Evolutionary conservation across 2,329 filamentous ascomycete species (phyloP).

Genomic region (Apiospora aurea): DNA sequence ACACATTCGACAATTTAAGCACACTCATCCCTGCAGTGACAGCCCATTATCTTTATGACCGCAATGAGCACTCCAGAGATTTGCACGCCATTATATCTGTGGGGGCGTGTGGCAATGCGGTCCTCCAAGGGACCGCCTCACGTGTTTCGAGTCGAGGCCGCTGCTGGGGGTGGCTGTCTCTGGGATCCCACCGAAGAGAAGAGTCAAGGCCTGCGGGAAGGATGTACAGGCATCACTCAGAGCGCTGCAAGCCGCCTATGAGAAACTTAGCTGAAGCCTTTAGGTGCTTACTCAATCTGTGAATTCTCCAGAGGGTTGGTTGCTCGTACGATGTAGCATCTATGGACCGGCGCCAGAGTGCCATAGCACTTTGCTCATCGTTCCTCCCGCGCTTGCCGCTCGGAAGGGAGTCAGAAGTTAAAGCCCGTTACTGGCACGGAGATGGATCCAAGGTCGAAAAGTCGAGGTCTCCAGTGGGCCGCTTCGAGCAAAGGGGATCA

Average conservation of each 20-base stretch:
- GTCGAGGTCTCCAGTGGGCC: neutral
- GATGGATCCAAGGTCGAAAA: neutral
- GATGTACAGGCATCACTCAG: neutral
- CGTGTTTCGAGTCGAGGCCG: neutral
- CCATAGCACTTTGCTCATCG: neutral
- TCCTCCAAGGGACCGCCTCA: neutral
- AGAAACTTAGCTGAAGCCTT: neutral
- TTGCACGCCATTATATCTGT: neutral
- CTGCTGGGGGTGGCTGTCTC: neutral
- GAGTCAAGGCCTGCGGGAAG: neutral
- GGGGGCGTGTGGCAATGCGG: slow-evolving; percentile 8
- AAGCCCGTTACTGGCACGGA: neutral
- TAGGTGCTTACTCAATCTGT: slow-evolving; percentile 5
- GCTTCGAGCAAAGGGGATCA: neutral
- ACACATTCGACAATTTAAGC: neutral
- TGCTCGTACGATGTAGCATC: neutral
- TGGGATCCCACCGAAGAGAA: neutral
- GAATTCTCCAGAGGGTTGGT: neutral
- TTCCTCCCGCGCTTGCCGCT: neutral
- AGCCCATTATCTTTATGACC: neutral
- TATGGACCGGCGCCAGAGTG: neutral
- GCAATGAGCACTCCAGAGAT: neutral
- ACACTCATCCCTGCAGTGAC: neutral
- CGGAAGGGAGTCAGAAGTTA: slow-evolving; percentile 6
- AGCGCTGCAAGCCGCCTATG: neutral